Conservation (phyloP, 352 stramenopile genomes). For the Globisporangium nagaii region DNA sequence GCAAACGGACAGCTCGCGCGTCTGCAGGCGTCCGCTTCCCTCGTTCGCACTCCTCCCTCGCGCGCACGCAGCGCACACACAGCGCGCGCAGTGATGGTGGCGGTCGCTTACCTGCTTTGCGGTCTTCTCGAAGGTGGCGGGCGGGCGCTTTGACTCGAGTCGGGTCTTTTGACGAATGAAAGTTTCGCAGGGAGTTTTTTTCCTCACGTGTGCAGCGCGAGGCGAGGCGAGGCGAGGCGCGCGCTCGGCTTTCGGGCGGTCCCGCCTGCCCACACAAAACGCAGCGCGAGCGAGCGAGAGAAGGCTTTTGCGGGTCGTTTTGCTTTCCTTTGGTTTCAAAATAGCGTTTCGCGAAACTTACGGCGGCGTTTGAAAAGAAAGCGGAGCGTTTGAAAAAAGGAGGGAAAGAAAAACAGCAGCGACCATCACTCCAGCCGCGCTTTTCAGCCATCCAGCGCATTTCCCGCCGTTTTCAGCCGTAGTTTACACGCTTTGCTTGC, state of each 20-base stretch:
- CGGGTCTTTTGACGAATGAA: slow-evolving; percentile 87
- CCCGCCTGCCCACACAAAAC: neutral
- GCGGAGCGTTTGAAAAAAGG: slow-evolving; percentile 2
- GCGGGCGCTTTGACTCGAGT: slow-evolving; percentile 66
- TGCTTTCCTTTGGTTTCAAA: slow-evolving; percentile 15
- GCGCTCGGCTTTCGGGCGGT: neutral
- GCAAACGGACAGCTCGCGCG: no score
- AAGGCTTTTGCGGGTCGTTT: slow-evolving; percentile 4
- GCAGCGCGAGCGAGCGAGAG: neutral
- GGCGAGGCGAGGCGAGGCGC: neutral
- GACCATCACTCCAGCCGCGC: neutral
- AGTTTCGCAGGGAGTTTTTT: slow-evolving; percentile 37
- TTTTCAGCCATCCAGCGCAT: neutral
- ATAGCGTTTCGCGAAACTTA: no score
- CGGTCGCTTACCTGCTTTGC: slow-evolving; percentile 31
- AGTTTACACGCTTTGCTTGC: neutral
- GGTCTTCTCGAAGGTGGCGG: slow-evolving; percentile 30
- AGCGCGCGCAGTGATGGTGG: neutral
- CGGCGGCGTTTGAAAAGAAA: neutral
- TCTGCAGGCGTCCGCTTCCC: neutral
- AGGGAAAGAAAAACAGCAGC: neutral
- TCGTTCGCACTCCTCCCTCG: no score
- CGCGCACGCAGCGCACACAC: no score
- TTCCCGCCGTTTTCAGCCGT: slow-evolving; percentile 7
- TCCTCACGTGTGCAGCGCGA: slow-evolving; percentile 8